Evolutionary conservation across 495 filamentous ascomycete species (phyloP), one percentile per base, ranked within the genome.

Genomic region (Penicillium mononematosum): DNA sequence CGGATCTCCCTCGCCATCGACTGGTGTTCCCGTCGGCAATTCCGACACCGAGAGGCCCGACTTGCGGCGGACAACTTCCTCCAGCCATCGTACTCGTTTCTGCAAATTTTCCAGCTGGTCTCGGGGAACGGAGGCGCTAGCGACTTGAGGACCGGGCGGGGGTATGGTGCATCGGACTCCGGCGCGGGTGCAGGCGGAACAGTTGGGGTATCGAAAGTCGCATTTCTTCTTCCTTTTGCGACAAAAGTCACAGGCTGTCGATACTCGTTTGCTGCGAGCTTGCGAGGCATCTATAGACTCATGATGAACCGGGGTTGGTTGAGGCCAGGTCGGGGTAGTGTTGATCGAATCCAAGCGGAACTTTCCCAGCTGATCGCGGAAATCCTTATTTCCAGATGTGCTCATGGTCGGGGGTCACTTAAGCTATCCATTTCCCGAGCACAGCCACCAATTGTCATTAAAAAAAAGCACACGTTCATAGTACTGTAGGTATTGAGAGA

Each of bases 211-310:
- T 34, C 75, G 72, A 50, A 81, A 80, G 55, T 82, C 79, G 60
- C 79, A 82, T 68, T 81, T 80, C 48, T 80, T 82, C 67, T 82
- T 82, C 11, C 79, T 66, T 52, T 77, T 79, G 45, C 79, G 74
- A 67, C 79, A 82, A 34, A 80, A 78, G 53, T 81, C 78, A 60
- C 79, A 82, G 20, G 79, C 79, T 2, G 75, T 78, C 14, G 75
- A 76, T 20, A 78, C 75, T 27, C 75, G 75, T 56, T 78, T 78
- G 45, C 65, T 73, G 55, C 72, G 70, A 41, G 61, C 47, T 44
- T 58, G 24, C 14, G 58, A n/a, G 12, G 50, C 42, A 12, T 58
- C 47, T 20, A 55, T 46, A 29, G 64, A 41, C 53, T 63, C 48
- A 22, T 50, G 54, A 32, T 48, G 36, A 17, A 39, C 36, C 14